Percentiles rank a stretch among this genome's conserved stretches.
phyloP scores from a whole-genome alignment of 352 stramenopile genomes.

The Thalassiosira allenii region DNA sequence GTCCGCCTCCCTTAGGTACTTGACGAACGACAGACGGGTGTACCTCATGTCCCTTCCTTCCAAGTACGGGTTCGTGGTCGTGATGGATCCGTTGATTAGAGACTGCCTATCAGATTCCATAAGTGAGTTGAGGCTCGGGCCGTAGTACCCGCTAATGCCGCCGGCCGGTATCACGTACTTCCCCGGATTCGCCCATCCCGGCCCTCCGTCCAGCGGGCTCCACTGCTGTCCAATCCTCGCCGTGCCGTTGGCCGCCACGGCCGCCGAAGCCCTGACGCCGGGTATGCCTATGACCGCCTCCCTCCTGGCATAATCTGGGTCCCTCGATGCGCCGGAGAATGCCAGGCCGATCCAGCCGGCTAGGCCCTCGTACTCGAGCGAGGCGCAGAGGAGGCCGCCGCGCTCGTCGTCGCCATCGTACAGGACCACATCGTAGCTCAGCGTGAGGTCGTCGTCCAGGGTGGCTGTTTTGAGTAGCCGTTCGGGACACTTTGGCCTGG shows the following conservation, averaged over 20 bases:
- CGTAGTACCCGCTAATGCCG: constrained; percentile 37
- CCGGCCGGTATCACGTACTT: constrained; percentile 63
- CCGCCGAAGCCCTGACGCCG: constrained; percentile 21
- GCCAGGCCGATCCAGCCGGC: constrained; percentile 58
- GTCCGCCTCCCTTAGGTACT: constrained; percentile 48
- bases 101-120: constrained; percentile 37
- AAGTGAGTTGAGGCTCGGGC: constrained; percentile 41
- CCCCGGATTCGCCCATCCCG: constrained; percentile 48
- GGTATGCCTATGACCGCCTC: constrained; percentile 61
- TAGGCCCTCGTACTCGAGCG: constrained; percentile 43
- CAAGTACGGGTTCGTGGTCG: background rate
- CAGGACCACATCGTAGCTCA: constrained; percentile 50
- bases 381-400: constrained; percentile 48
- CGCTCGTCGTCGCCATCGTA: constrained; percentile 7
- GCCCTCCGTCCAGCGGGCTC: constrained; percentile 9
- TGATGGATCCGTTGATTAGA: constrained; percentile 40
- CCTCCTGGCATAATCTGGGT: constrained; percentile 54
- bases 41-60: background rate
- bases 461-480: constrained; percentile 27
- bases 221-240: background rate
- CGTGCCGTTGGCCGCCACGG: constrained; percentile 13
- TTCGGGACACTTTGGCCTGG: constrained; percentile 40
- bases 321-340: constrained; percentile 33
- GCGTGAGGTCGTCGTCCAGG: constrained; percentile 41
- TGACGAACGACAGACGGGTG: constrained; percentile 46